Evolutionary conservation across 2,329 filamentous ascomycete genomes (phyloP).

Genomic region (Aspergillus tanneri): DNA sequence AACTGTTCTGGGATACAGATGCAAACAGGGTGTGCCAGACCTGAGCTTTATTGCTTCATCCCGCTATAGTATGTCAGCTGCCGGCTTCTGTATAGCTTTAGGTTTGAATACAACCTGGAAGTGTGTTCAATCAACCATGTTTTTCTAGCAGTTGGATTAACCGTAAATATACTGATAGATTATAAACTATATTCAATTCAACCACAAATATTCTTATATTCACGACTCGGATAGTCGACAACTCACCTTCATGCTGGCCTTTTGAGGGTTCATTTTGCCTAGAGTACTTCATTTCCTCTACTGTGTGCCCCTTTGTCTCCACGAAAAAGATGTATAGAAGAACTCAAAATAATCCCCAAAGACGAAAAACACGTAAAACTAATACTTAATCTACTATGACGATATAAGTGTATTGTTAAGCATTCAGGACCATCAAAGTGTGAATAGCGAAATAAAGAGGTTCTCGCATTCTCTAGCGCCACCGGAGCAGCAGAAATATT

Average conservation of each 20-base stretch:
- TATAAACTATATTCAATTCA: too few relatives aligned
- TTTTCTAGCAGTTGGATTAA: too few relatives aligned
- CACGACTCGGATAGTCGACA: too few relatives aligned
- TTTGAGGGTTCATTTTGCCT: slow-evolving; percentile 40
- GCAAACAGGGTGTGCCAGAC: too few relatives aligned
- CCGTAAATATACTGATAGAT: too few relatives aligned
- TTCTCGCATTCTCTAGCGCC: slow-evolving; percentile 9
- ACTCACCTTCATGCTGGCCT: slow-evolving; percentile 14
- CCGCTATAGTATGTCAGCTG: too few relatives aligned
- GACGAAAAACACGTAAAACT: slow-evolving; percentile 46
- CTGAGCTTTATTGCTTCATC: too few relatives aligned
- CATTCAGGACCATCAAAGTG: background rate
- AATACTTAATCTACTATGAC: slow-evolving; percentile 16
- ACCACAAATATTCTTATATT: too few relatives aligned
- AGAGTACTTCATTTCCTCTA: slow-evolving; percentile 39
- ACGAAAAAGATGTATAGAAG: slow-evolving; percentile 35
- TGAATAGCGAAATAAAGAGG: background rate
- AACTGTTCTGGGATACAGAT: too few relatives aligned
- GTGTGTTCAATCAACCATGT: too few relatives aligned
- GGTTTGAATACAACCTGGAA: too few relatives aligned
- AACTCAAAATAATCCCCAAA: slow-evolving; percentile 34
- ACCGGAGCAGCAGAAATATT: slow-evolving; percentile 12
- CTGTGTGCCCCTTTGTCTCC: slow-evolving; percentile 32
- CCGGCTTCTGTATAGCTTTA: too few relatives aligned
- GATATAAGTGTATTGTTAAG: background rate